Evolutionary conservation across 202 grass and related monocot species (phyloP).

Genomic region (Alloteropsis angusta): DNA sequence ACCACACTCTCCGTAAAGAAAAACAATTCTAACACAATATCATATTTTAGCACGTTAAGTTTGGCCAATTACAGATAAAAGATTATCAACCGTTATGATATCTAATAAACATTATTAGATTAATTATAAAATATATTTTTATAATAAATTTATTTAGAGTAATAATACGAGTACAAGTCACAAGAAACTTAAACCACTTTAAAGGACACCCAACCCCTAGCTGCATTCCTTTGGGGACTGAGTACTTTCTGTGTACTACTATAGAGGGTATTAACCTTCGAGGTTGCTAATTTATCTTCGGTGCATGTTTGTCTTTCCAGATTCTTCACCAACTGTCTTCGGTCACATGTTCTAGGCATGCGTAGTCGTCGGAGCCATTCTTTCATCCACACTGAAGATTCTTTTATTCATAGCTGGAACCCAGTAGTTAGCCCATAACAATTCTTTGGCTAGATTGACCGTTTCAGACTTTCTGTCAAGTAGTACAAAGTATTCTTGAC

Average conservation of each 20-base stretch:
- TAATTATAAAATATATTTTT: too few relatives aligned
- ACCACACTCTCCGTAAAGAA: too few relatives aligned
- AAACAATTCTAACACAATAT: too few relatives aligned
- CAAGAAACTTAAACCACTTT: too few relatives aligned
- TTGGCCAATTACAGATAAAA: too few relatives aligned
- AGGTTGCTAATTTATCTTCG: slow-evolving; percentile 33
- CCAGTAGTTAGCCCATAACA: slow-evolving; percentile 22
- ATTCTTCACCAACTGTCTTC: slow-evolving; percentile 36
- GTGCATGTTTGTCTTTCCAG: slow-evolving; percentile 36
- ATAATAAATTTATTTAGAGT: too few relatives aligned
- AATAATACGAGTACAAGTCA: too few relatives aligned
- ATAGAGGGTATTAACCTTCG: neutral
- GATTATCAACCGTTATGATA: too few relatives aligned
- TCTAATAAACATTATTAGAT: too few relatives aligned
- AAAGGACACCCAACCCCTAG: too few relatives aligned
- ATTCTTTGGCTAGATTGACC: slow-evolving; percentile 20
- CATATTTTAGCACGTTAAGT: too few relatives aligned
- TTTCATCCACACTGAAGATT: slow-evolving; percentile 22
- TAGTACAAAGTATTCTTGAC: slow-evolving; percentile 28
- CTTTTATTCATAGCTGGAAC: slow-evolving; percentile 28
- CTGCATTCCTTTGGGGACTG: too few relatives aligned
- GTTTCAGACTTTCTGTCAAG: slow-evolving; percentile 10
- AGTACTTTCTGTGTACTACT: neutral
- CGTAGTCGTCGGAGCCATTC: slow-evolving; percentile 11
- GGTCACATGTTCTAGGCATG: slow-evolving; percentile 20